Conservation (phyloP, 345 rosid genomes). For the Camelina laxa region DNA sequence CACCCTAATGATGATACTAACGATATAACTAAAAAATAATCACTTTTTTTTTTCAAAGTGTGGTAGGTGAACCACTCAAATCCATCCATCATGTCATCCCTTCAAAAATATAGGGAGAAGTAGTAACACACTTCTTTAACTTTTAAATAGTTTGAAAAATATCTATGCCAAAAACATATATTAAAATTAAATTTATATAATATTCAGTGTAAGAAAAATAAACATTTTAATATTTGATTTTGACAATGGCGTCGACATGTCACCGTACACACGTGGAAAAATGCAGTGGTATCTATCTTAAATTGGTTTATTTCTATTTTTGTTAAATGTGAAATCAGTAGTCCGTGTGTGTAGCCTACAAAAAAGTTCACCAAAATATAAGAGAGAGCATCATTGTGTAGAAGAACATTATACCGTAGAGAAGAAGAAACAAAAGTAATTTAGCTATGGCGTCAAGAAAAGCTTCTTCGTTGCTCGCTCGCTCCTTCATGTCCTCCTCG, state of each 20-base stretch:
- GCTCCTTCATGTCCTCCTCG: constrained; percentile 56
- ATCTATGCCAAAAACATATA: no score
- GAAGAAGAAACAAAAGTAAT: background rate
- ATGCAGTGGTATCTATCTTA: background rate
- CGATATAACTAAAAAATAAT: constrained; percentile 9
- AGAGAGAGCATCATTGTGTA: background rate
- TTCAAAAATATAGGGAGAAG: background rate
- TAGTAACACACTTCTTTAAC: background rate
- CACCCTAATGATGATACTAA: background rate
- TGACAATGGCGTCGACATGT: background rate
- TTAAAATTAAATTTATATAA: background rate
- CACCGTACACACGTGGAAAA: background rate
- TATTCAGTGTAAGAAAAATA: background rate
- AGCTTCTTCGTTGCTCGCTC: constrained; percentile 58
- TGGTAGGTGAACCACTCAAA: constrained; percentile 23
- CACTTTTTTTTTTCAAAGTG: background rate
- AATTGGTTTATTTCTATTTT: background rate
- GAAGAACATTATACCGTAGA: background rate
- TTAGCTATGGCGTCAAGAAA: constrained; percentile 58
- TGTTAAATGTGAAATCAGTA: constrained; percentile 1
- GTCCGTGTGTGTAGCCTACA: background rate
- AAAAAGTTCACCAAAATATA: background rate
- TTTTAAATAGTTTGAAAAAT: no score
- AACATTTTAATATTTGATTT: background rate
- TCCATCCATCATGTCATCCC: no score